Evolutionary conservation across 441 rosid species (phyloP).

Genomic region (California macrophylla): DNA sequence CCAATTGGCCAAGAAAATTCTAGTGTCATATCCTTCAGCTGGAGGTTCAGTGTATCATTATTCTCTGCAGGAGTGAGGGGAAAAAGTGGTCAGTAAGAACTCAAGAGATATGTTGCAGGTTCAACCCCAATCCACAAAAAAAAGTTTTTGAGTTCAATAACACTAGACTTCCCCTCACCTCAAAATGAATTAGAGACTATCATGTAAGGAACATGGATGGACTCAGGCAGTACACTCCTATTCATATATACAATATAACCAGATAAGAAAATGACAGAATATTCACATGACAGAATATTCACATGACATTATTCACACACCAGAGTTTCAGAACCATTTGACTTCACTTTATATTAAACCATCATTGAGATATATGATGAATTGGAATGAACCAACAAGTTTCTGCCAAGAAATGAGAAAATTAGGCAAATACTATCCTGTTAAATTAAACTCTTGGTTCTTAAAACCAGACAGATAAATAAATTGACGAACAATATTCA

Average conservation of each 20-base stretch:
- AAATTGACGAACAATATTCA: not conserved
- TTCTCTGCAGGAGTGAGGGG: conserved; percentile 27
- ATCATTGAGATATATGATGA: not conserved
- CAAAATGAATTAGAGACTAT: not conserved
- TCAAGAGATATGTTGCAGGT: conserved; percentile 3
- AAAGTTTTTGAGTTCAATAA: not conserved
- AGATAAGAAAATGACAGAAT: not conserved
- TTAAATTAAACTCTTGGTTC: not conserved
- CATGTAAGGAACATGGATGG: not conserved
- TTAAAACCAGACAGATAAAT: not conserved
- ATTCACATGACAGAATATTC: not conserved
- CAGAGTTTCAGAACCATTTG: not conserved
- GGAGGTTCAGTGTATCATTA: conserved; percentile 43
- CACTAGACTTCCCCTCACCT: not conserved
- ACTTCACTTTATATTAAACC: not conserved
- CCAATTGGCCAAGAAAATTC: conserved; percentile 65
- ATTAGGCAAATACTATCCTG: not conserved
- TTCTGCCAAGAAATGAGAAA: not conserved
- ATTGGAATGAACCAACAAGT: not conserved
- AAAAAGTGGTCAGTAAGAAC: not conserved
- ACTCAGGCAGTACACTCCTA: not conserved
- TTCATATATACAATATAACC: not conserved
- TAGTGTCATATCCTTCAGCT: conserved; percentile 44
- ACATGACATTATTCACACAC: not conserved
- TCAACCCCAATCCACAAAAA: not conserved